Conservation (phyloP, 176 grass and related monocot species). For the Pontederia paniculata region DNA sequence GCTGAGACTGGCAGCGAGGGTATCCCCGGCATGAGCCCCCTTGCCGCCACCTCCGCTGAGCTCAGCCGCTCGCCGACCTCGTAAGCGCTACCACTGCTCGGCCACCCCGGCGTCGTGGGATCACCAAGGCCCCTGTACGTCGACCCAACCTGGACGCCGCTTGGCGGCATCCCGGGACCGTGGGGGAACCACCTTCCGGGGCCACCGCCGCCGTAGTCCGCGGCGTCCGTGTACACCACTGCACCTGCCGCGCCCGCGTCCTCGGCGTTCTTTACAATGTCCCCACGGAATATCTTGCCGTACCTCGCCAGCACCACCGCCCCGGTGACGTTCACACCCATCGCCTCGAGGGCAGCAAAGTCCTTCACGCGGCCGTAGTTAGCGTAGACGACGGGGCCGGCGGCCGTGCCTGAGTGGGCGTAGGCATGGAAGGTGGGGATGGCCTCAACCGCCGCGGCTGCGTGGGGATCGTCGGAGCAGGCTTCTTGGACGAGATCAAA, state of each 20-base stretch:
- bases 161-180: slow-evolving; percentile 69
- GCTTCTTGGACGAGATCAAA: slow-evolving; percentile 59
- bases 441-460: slow-evolving; percentile 23
- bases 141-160: slow-evolving; percentile 66
- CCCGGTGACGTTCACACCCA: slow-evolving; percentile 61
- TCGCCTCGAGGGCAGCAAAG: slow-evolving; percentile 38
- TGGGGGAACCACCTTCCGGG: slow-evolving; percentile 30
- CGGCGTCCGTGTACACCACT: slow-evolving; percentile 58
- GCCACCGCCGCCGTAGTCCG: slow-evolving; percentile 49
- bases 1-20: slow-evolving; percentile 75
- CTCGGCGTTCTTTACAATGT: slow-evolving; percentile 59
- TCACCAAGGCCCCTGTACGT: slow-evolving; percentile 49
- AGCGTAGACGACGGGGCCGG: slow-evolving; percentile 56
- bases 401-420: slow-evolving; percentile 46
- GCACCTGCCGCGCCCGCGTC: slow-evolving; percentile 52
- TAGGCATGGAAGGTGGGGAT: slow-evolving; percentile 82
- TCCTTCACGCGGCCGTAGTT: slow-evolving; percentile 81
- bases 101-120: slow-evolving; percentile 73
- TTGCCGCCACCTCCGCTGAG: slow-evolving; percentile 35
- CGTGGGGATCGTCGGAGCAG: slow-evolving; percentile 44
- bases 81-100: slow-evolving; percentile 23
- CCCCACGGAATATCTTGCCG: slow-evolving; percentile 72
- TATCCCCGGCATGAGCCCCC: slow-evolving; percentile 50
- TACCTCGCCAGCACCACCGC: slow-evolving; percentile 55
- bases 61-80: slow-evolving; percentile 61